Conservation (phyloP, 2,329 filamentous ascomycete species). For the Aplosporella prunicola region DNA sequence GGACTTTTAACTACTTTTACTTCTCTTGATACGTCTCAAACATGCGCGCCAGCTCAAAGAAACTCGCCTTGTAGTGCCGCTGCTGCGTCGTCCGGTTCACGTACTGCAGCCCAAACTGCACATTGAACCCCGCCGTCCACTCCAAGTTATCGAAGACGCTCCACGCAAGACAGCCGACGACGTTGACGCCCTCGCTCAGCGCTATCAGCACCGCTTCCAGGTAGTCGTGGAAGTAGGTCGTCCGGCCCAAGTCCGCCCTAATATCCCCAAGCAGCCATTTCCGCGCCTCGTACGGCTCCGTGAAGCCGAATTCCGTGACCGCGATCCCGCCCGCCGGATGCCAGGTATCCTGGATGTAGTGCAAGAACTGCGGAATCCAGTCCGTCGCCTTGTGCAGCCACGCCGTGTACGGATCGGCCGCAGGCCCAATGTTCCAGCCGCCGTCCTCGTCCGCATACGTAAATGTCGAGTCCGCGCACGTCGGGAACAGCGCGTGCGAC, state of each 20-base stretch:
- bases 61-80: slow-evolving; percentile 28
- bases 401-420: slow-evolving; percentile 21
- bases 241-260: slow-evolving; percentile 22
- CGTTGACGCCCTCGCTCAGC: slow-evolving; percentile 26
- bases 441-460: slow-evolving; percentile 17
- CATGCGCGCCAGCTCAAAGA: slow-evolving; percentile 29
- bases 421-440: slow-evolving; percentile 25
- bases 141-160: slow-evolving; percentile 30
- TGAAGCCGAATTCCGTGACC: slow-evolving; percentile 30
- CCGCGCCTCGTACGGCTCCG: slow-evolving; percentile 25
- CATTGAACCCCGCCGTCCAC: slow-evolving; percentile 23
- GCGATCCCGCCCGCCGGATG: slow-evolving; percentile 21
- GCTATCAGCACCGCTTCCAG: slow-evolving; percentile 25
- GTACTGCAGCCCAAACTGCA: slow-evolving; percentile 28
- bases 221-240: slow-evolving; percentile 25
- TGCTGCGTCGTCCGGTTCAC: slow-evolving; percentile 30
- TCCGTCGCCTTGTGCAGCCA: slow-evolving; percentile 30
- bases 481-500: slow-evolving; percentile 24
- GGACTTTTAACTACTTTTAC: slow-evolving; percentile 7
- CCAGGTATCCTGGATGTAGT: slow-evolving; percentile 26
- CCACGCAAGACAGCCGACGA: slow-evolving; percentile 28
- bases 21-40: slow-evolving; percentile 21
- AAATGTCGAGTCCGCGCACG: slow-evolving; percentile 25
- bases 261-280: slow-evolving; percentile 23
- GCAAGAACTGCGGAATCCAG: slow-evolving; percentile 26